Conservation (phyloP, 345 rosid species). For the Cardiospermum halicacabum region DNA sequence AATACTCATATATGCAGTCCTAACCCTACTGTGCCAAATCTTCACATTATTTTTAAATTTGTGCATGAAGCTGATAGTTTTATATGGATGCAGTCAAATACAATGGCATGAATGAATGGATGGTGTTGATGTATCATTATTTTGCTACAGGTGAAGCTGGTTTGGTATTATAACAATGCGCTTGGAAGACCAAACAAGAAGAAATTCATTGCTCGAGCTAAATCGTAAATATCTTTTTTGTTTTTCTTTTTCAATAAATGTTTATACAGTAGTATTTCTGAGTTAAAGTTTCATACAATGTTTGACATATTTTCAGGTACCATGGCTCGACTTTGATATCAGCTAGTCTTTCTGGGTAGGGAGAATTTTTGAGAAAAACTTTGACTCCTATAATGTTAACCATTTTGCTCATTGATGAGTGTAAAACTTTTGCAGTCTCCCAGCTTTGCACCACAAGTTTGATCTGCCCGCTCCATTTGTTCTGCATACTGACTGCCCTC, state of each 20-base stretch:
- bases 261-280: slow-evolving; percentile 3
- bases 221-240: slow-evolving; percentile 42
- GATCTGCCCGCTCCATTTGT: slow-evolving; percentile 97
- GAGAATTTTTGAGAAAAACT: slow-evolving; percentile 2
- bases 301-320: slow-evolving; percentile 45
- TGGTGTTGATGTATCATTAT: slow-evolving; percentile 6
- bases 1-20: background rate
- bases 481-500: slow-evolving; percentile 93
- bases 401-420: slow-evolving; percentile 5
- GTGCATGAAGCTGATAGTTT: slow-evolving; percentile 76
- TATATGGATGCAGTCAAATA: slow-evolving; percentile 27
- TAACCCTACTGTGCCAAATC: background rate
- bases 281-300: slow-evolving; percentile 6
- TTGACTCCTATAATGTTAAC: slow-evolving; percentile 6
- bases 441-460: slow-evolving; percentile 84
- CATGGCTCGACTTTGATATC: slow-evolving; percentile 91
- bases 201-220: slow-evolving; percentile 70
- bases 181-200: slow-evolving; percentile 82
- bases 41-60: background rate
- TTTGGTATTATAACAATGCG: slow-evolving; percentile 88
- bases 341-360: slow-evolving; percentile 97
- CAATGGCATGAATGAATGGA: background rate
- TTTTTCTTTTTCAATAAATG: background rate
- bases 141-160: slow-evolving; percentile 68
- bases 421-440: slow-evolving; percentile 46